phyloP scores from a whole-genome alignment of 768 basidiomycete species.

The Lentinula lateritia region DNA sequence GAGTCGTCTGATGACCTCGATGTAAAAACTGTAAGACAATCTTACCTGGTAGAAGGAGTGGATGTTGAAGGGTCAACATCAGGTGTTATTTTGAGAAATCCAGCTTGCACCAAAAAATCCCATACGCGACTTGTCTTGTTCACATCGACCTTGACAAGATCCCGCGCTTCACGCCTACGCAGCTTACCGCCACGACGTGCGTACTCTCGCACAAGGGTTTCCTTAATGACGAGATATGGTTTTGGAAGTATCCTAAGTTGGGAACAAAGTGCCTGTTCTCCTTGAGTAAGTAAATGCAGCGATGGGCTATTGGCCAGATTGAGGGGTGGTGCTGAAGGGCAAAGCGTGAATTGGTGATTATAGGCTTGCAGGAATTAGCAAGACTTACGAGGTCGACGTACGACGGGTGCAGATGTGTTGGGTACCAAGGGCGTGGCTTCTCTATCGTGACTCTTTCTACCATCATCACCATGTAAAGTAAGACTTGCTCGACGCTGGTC shows the following conservation, averaged over 20 bases:
- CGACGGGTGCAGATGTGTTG: constrained; percentile 22
- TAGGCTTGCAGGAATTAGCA: not conserved
- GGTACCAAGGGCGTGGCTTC: constrained; percentile 51
- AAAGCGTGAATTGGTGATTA: too few species aligned
- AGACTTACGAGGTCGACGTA: constrained; percentile 23
- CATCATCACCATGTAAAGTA: constrained; percentile 34
- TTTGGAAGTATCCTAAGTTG: constrained; percentile 88
- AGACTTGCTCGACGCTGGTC: constrained; percentile 45
- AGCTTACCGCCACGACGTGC: constrained; percentile 85
- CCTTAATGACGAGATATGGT: constrained; percentile 94
- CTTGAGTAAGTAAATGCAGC: constrained; percentile 81
- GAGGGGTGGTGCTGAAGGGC: constrained; percentile 46
- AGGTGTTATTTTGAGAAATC: constrained; percentile 67
- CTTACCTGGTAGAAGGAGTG: constrained; percentile 17
- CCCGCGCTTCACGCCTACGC: constrained; percentile 81
- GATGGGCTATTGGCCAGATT: constrained; percentile 90
- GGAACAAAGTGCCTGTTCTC: constrained; percentile 86
- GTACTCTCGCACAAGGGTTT: constrained; percentile 90
- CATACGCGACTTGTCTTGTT: constrained; percentile 90
- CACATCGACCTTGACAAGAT: constrained; percentile 88
- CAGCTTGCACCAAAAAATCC: constrained; percentile 88
- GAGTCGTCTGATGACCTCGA: not conserved
- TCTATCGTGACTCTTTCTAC: constrained; percentile 54
- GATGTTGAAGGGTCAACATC: constrained; percentile 28
- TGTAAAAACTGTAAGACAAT: not conserved